Conservation (phyloP, 2,329 filamentous ascomycete species). For the Trichoderma guizhouense region DNA sequence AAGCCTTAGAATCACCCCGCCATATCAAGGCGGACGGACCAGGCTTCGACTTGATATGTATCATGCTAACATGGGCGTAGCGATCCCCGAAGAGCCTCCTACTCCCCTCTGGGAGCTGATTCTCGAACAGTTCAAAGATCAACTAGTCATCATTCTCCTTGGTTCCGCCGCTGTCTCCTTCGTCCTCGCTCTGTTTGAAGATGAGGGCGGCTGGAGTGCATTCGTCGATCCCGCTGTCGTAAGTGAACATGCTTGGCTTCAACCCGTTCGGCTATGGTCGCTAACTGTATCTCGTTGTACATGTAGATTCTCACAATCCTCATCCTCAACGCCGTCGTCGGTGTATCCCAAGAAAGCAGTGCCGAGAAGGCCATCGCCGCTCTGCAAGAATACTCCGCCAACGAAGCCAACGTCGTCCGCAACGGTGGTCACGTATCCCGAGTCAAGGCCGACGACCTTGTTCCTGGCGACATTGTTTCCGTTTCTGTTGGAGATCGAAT, state of each 20-base stretch:
- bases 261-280: neutral
- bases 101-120: conserved; percentile 96
- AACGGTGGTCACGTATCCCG: conserved; percentile 72
- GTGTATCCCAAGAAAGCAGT: conserved; percentile 97
- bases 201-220: conserved; percentile 89
- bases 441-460: conserved; percentile 93
- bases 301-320: conserved; percentile 89
- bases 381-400: conserved; percentile 97
- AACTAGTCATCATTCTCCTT: conserved; percentile 91
- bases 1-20: neutral
- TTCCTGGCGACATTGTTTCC: conserved; percentile 88
- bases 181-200: conserved; percentile 86
- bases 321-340: conserved; percentile 93
- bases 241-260: conserved; percentile 36
- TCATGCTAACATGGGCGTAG: conserved; percentile 32
- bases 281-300: neutral
- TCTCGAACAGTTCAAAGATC: conserved; percentile 98
- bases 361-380: conserved; percentile 98
- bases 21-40: neutral
- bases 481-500: conserved; percentile 89
- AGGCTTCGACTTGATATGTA: neutral
- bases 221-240: conserved; percentile 96
- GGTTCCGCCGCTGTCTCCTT: conserved; percentile 93
- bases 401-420: conserved; percentile 90
- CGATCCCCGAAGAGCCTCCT: conserved; percentile 80